Base-by-base conservation (phyloP, 768 basidiomycete genomes). In the Gloeostereum incarnatum region DNA sequence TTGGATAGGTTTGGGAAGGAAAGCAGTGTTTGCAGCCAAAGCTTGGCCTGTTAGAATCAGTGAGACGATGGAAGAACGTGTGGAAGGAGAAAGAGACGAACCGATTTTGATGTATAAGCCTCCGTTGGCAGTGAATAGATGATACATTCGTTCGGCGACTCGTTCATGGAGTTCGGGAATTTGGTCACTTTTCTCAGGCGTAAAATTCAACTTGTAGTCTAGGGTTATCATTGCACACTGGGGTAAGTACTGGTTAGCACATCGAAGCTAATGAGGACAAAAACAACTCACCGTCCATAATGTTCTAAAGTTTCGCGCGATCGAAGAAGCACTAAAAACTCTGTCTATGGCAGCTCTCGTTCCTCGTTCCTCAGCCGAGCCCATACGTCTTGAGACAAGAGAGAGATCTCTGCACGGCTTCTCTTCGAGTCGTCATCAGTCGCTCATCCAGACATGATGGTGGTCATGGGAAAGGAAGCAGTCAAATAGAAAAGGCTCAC, bases 131-230 rank as follows among this genome's bases (percentile, higher is more conserved):
- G 75, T 80, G 49, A 91, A 75, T 32, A 96, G 67, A 52, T 81
- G 61, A 45, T 75, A 81, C 42, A 97, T 64, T 38, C 89, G 65
- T 14, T 78, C 66, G 0, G 89, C 91, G 7, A 92, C 87, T 31
- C 93, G 75, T 46, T 86, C 75, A 45, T 97, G 93, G 2, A 97
- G 62, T 19, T 75, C 68, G 5, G 86, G 83, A 51, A 94, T 92
- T 36, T 66, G 58, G 19, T 84, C 75, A 1, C 73, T 75, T 42
- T 80, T 81, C 33, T 72, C 71, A 0, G 80, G 78, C 6, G 68
- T 78, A 48, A 94, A 96, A 59, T 93, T 92, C 36, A 83, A 56
- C 53, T 97, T 96, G 64, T 92, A 94, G 63, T 88, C 83, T 41
- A 77, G 44, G 5, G 82, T 81, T 33, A 88, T 81, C 42, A 76